Conservation (phyloP, 345 rosid genomes). For the Corchorus olitorius region DNA sequence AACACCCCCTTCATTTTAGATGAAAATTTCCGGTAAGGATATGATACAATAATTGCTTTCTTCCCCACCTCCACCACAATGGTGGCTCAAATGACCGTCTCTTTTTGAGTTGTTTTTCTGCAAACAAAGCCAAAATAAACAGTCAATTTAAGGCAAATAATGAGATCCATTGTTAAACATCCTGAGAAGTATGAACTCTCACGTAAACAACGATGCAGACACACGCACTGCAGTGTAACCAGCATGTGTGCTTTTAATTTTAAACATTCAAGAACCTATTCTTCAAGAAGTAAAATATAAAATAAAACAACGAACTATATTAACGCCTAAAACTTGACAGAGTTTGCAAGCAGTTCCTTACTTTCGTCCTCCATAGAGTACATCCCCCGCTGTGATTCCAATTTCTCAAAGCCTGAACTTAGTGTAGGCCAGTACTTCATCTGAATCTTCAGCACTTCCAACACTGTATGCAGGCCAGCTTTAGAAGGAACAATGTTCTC, state of each 20-base stretch:
- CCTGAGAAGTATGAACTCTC: background rate
- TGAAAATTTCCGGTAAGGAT: slow-evolving; percentile 46
- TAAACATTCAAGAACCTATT: background rate
- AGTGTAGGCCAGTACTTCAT: slow-evolving; percentile 77
- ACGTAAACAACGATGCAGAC: background rate
- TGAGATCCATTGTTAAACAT: background rate
- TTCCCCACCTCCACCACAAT: slow-evolving; percentile 78
- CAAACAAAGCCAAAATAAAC: slow-evolving; percentile 5
- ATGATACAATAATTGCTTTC: slow-evolving; percentile 60
- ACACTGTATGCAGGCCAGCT: slow-evolving; percentile 68
- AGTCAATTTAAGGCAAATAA: background rate
- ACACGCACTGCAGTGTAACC: background rate
- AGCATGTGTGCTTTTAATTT: background rate
- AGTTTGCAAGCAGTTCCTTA: slow-evolving; percentile 41
- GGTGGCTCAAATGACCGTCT: slow-evolving; percentile 48
- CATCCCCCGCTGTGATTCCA: slow-evolving; percentile 64
- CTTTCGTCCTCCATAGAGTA: slow-evolving; percentile 46
- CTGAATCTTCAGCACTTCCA: slow-evolving; percentile 84
- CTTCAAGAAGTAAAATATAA: background rate
- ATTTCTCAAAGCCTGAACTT: slow-evolving; percentile 36
- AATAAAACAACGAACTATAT: background rate
- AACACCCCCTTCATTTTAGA: slow-evolving; percentile 34
- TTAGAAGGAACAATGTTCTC: slow-evolving; percentile 54
- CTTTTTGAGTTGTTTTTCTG: slow-evolving; percentile 60
- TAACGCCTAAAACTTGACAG: background rate